Percentiles rank a stretch among this genome's conserved stretches.
These are phyloP conservation scores for Cordyceps tenuipes DNA, from an alignment of 2,329 filamentous ascomycete genomes.

Conservation along the genomic window DNA sequence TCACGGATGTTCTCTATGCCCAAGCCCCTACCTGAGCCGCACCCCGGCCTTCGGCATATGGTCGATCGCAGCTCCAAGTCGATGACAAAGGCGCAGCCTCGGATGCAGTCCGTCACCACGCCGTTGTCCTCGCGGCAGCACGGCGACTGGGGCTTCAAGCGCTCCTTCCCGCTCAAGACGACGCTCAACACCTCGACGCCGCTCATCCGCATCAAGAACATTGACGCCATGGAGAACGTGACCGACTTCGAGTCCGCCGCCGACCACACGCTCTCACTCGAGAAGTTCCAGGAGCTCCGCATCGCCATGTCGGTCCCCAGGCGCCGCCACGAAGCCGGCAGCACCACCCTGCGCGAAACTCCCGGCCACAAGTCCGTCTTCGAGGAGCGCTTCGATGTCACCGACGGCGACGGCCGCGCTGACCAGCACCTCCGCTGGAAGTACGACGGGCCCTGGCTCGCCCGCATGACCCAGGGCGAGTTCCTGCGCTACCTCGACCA, in stretches of 20 bases:
- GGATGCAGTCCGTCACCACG: conserved; percentile 72
- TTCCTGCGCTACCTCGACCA: conserved; percentile 49
- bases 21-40: conserved; percentile 59
- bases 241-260: conserved; percentile 81
- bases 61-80: conserved; percentile 29
- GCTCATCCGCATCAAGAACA: conserved; percentile 63
- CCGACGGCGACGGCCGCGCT: conserved; percentile 26
- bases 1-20: conserved; percentile 89
- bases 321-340: conserved; percentile 15
- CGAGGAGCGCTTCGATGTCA: conserved; percentile 49
- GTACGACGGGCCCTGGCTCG: conserved; percentile 59
- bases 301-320: conserved; percentile 57
- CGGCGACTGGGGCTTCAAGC: conserved; percentile 91
- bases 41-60: conserved; percentile 33
- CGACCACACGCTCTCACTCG: conserved; percentile 70
- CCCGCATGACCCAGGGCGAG: conserved; percentile 51
- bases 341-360: conserved; percentile 12
- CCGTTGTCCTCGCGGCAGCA: conserved; percentile 61
- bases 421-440: conserved; percentile 50
- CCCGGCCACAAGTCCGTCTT: conserved; percentile 45
- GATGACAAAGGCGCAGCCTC: conserved; percentile 67
- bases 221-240: conserved; percentile 80
- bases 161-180: conserved; percentile 67
- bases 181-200: conserved; percentile 67
- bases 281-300: conserved; percentile 79